Conservation (phyloP, 352 stramenopile species). For the Phytophthora aleatoria region DNA sequence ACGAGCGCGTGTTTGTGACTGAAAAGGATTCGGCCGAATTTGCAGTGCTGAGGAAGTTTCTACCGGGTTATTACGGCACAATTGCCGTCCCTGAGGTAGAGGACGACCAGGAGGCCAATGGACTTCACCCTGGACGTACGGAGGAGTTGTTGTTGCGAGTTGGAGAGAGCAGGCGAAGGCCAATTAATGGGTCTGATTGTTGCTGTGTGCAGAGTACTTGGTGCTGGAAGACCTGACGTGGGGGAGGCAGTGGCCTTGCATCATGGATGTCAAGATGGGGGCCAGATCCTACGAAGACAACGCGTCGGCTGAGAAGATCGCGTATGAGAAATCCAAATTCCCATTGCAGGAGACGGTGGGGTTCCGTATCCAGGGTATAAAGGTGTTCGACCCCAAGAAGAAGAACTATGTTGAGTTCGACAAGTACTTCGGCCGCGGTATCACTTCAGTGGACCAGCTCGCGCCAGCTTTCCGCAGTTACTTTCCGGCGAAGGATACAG, state of each 20-base stretch:
- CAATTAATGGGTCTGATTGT: background rate
- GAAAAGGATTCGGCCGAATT: conserved; percentile 30
- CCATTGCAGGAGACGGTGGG: conserved; percentile 89
- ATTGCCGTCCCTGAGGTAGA: conserved; percentile 37
- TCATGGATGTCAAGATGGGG: conserved; percentile 98
- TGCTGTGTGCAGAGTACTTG: conserved; percentile 72
- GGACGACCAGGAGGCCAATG: conserved; percentile 12
- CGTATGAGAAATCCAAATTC: conserved; percentile 93
- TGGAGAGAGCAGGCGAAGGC: background rate
- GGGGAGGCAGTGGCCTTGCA: conserved; percentile 83
- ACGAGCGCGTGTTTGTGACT: conserved; percentile 59
- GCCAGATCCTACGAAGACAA: conserved; percentile 93
- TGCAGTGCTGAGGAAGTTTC: conserved; percentile 41
- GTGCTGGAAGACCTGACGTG: conserved; percentile 91
- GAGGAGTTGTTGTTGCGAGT: background rate
- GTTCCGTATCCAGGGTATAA: conserved; percentile 95
- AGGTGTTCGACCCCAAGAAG: conserved; percentile 70
- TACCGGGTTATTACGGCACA: conserved; percentile 73
- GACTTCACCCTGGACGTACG: conserved; percentile 44
- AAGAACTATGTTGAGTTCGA: conserved; percentile 78
- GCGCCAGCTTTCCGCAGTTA: conserved; percentile 76
- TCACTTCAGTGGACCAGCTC: conserved; percentile 66
- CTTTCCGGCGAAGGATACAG: conserved; percentile 53
- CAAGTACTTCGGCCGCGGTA: conserved; percentile 86
- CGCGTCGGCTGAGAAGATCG: conserved; percentile 89